phyloP scores from a whole-genome alignment of 1,139 yeast genomes.

The Yamadazyma triangularis region DNA sequence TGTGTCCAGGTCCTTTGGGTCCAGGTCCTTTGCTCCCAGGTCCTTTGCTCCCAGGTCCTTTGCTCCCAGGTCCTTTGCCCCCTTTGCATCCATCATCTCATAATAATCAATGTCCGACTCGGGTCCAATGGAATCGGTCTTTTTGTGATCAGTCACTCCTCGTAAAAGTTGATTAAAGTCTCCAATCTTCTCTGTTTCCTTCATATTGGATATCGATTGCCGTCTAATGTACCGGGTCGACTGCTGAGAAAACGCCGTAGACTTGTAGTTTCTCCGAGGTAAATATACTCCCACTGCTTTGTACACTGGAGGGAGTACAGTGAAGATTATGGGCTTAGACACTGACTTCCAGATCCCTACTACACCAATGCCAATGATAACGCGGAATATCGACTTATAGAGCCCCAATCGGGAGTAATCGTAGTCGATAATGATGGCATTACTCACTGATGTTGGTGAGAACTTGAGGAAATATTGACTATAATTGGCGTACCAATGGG shows the following conservation, averaged over 20 bases:
- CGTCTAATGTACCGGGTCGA: constrained; percentile 36
- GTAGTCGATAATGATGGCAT: constrained; percentile 38
- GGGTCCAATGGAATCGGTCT: constrained; percentile 33
- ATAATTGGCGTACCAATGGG: constrained; percentile 41
- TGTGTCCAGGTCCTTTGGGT: too few relatives aligned
- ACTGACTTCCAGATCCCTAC: constrained; percentile 67
- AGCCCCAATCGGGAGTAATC: constrained; percentile 38
- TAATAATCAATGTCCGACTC: constrained; percentile 40
- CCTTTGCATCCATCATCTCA: constrained; percentile 24
- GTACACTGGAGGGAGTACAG: constrained; percentile 46
- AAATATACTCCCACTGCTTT: constrained; percentile 36
- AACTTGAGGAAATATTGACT: constrained; percentile 20
- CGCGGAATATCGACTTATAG: constrained; percentile 36
- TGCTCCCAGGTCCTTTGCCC: too few relatives aligned
- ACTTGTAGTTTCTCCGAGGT: constrained; percentile 36
- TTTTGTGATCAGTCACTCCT: constrained; percentile 12
- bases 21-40: too few relatives aligned
- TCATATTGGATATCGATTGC: constrained; percentile 37
- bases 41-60: too few relatives aligned
- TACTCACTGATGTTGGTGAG: constrained; percentile 13
- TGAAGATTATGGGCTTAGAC: constrained; percentile 59
- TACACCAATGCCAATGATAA: constrained; percentile 52
- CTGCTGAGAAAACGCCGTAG: constrained; percentile 36
- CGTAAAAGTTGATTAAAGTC: not conserved
- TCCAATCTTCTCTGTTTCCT: constrained; percentile 26